These are phyloP conservation scores for Chalara sp. DNA, from an alignment of 2,329 filamentous ascomycete species.

Conservation along the genomic window DNA sequence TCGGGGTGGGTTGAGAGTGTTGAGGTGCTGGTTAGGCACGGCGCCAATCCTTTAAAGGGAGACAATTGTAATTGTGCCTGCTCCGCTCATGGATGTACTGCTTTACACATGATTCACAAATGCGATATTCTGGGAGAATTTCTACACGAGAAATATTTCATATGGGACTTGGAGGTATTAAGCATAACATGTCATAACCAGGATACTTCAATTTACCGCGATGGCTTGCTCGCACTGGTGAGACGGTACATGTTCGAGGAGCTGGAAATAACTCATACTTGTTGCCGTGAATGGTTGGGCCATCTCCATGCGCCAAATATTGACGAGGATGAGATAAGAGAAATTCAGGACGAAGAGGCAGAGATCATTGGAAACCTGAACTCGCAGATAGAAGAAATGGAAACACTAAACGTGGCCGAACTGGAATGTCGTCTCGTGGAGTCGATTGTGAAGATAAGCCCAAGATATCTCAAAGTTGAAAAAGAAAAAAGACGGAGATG, in stretches of 20 bases:
- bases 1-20: not conserved
- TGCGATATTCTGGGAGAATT: not conserved
- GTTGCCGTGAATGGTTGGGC: not conserved
- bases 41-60: not conserved
- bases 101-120: not conserved
- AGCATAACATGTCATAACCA: not conserved
- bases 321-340: conserved; percentile 1
- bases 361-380: not conserved
- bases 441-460: too few species aligned
- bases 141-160: not conserved
- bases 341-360: conserved; percentile 4
- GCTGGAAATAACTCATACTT: conserved; percentile 7
- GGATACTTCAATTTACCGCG: not conserved
- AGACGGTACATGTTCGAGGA: conserved; percentile 1
- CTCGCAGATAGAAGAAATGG: not conserved
- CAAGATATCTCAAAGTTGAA: not conserved
- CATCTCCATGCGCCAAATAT: not conserved
- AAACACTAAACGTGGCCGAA: not conserved
- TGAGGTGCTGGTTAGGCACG: not conserved
- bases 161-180: not conserved
- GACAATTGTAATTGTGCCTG: conserved; percentile 2
- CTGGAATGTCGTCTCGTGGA: not conserved
- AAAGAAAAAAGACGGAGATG: not conserved
- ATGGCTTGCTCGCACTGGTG: not conserved
- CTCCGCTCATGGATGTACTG: not conserved